phyloP scores from a whole-genome alignment of 805 yeast species.

The Yarrowia osloensis region DNA sequence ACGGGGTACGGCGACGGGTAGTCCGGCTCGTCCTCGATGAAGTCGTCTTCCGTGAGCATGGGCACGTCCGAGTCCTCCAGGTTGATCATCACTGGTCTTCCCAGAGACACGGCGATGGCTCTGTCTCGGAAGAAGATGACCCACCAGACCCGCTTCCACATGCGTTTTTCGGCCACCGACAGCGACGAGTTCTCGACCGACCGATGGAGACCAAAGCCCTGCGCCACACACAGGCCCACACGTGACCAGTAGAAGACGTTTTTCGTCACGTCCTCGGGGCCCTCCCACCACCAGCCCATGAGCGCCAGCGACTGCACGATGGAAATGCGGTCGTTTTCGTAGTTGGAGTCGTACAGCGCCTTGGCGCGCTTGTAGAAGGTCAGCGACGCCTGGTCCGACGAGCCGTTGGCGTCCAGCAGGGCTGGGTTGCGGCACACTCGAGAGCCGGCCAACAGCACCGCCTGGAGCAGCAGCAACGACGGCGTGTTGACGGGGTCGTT shows the following conservation, averaged over 20 bases:
- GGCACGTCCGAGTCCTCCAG: conserved; percentile 75
- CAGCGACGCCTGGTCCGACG: conserved; percentile 54
- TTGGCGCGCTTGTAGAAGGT: conserved; percentile 72
- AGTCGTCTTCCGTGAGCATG: conserved; percentile 68
- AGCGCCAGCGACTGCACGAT: conserved; percentile 63
- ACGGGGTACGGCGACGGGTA: conserved; percentile 47
- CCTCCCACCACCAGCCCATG: conserved; percentile 72
- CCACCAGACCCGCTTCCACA: conserved; percentile 79
- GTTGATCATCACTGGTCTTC: conserved; percentile 68
- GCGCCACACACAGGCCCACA: conserved; percentile 68
- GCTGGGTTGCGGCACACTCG: conserved; percentile 59
- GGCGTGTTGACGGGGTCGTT: conserved; percentile 59
- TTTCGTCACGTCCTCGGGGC: conserved; percentile 67
- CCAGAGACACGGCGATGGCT: conserved; percentile 68
- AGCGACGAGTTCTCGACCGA: conserved; percentile 47
- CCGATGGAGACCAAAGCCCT: conserved; percentile 75
- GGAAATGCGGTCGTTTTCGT: conserved; percentile 64
- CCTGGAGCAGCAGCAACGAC: conserved; percentile 64
- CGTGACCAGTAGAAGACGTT: conserved; percentile 71
- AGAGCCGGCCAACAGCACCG: conserved; percentile 69
- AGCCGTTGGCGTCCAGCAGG: conserved; percentile 49
- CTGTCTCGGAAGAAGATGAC: conserved; percentile 70
- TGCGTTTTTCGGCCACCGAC: conserved; percentile 48
- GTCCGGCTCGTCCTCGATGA: conserved; percentile 55
- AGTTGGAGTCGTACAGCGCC: conserved; percentile 68